phyloP scores from a whole-genome alignment of 768 basidiomycete genomes.

The Xerocomellus intermedius region DNA sequence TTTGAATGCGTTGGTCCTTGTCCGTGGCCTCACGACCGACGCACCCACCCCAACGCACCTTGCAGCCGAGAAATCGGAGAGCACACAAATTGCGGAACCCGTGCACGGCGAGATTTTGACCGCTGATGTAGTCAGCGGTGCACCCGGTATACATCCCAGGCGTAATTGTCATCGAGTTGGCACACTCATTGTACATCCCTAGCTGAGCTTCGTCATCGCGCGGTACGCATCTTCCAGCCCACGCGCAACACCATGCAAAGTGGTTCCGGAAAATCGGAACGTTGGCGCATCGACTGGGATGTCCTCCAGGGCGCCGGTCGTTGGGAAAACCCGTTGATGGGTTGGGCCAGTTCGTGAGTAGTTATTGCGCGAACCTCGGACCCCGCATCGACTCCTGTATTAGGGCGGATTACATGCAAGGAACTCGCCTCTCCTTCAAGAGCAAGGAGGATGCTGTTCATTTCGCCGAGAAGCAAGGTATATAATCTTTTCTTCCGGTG shows the following conservation, averaged over 20 bases:
- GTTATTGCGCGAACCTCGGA: not conserved
- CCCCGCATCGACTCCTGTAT: not conserved
- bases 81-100: slow-evolving; percentile 42
- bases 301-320: slow-evolving; percentile 83
- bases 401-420: slow-evolving; percentile 96
- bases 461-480: slow-evolving; percentile 97
- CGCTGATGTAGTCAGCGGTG: slow-evolving; percentile 84
- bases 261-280: slow-evolving; percentile 77
- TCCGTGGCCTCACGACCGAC: slow-evolving; percentile 23
- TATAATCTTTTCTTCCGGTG: slow-evolving; percentile 9
- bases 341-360: slow-evolving; percentile 90
- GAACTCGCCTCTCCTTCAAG: slow-evolving; percentile 77
- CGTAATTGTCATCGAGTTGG: not conserved
- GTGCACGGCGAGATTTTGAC: slow-evolving; percentile 60
- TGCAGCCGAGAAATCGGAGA: slow-evolving; percentile 21
- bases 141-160: slow-evolving; percentile 58
- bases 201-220: slow-evolving; percentile 85
- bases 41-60: slow-evolving; percentile 22
- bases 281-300: slow-evolving; percentile 96
- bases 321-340: slow-evolving; percentile 99
- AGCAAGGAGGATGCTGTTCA: slow-evolving; percentile 89
- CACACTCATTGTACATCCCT: not conserved
- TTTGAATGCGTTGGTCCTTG: slow-evolving; percentile 10
- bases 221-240: slow-evolving; percentile 90
- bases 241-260: slow-evolving; percentile 96